Base-by-base conservation (phyloP, 1,284 basidiomycete genomes). In the Puccinia brachypodii region DNA sequence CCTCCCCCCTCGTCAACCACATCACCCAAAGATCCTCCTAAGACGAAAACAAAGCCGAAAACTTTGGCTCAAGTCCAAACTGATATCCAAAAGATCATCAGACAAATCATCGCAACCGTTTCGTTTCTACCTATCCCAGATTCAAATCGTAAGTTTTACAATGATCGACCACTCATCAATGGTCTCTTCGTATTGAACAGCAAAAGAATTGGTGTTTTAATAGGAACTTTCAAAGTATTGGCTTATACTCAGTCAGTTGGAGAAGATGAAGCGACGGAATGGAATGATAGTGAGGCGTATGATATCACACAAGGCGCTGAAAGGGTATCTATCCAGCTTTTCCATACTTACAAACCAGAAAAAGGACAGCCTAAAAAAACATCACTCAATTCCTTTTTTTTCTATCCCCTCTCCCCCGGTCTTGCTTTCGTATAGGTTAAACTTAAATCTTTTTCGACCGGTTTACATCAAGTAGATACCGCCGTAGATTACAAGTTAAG, bases 11-110 rank as follows among this genome's bases (percentile, higher is more conserved):
- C 79, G 4, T 53, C 50, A 4, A 19, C 50, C 50, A 19, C 50
- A 8, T 53, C 50, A 8, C 4, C 6, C 14, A 22, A 8, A 22
- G 50, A 53, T 53, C 6, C 4, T 3, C 6, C 4, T 3, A 73
- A 2, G 78, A 79, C 2, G 83, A 58, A n/a, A 75, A 60, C 75
- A 84, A 83, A 33, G 73, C 73, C 82, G n/a, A 88, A 89, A 86
- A 90, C 89, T 31, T 95, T 98, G 85, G 90, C 94, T 44, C 94
- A 98, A 86, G 96, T 99, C 44, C 94, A 97, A 87, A 93, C 93
- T 40, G 96, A 99, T 89, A 99, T 99, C 84, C 92, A 96, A 33
- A 94, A 94, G 74, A 98, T 99, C 86, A 91, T 99, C 86, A 97
- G 98, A 88, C 97, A 99, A 87, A 99, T 99, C 86, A 95, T 97